phyloP scores from a whole-genome alignment of 2,329 filamentous ascomycete species.

The Cryphonectria japonica region DNA sequence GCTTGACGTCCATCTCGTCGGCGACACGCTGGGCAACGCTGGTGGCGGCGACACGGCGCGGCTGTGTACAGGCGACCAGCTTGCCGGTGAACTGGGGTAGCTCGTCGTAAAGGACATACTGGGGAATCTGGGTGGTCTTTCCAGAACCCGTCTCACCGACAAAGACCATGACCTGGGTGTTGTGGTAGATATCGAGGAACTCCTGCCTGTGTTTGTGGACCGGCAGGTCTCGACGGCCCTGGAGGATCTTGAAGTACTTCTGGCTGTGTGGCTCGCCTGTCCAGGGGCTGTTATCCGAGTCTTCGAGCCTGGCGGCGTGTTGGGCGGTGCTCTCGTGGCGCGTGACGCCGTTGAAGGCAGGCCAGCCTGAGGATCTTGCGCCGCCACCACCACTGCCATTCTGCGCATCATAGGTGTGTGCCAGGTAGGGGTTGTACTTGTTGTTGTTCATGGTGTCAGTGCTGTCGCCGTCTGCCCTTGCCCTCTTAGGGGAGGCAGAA shows the following conservation, averaged over 20 bases:
- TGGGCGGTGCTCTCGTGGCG: slow-evolving; percentile 80
- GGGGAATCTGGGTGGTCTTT: slow-evolving; percentile 98
- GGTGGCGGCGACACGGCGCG: slow-evolving; percentile 97
- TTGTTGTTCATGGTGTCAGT: slow-evolving; percentile 28
- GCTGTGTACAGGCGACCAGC: slow-evolving; percentile 96
- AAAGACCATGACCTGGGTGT: slow-evolving; percentile 94
- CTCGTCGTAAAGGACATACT: slow-evolving; percentile 97
- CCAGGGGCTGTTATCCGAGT: slow-evolving; percentile 84
- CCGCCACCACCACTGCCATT: slow-evolving; percentile 40
- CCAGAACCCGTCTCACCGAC: slow-evolving; percentile 99
- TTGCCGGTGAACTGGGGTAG: slow-evolving; percentile 84
- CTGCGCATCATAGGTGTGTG: slow-evolving; percentile 72
- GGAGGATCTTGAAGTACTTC: slow-evolving; percentile 88
- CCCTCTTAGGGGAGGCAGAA: slow-evolving; percentile 37
- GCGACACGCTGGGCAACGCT: slow-evolving; percentile 98
- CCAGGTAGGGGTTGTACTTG: slow-evolving; percentile 80
- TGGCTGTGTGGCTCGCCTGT: slow-evolving; percentile 76
- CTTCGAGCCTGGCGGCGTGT: slow-evolving; percentile 74
- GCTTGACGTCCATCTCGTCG: slow-evolving; percentile 89
- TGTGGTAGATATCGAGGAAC: slow-evolving; percentile 91
- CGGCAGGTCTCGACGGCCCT: slow-evolving; percentile 81
- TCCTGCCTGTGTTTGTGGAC: slow-evolving; percentile 94
- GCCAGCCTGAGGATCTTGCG: slow-evolving; percentile 35
- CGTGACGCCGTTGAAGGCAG: slow-evolving; percentile 67
- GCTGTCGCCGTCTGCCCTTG: slow-evolving; percentile 32